Evolutionary conservation across 2,329 filamentous ascomycete species (phyloP), one percentile per base, ranked within the genome.

Genomic region (Cladosporium velox): DNA sequence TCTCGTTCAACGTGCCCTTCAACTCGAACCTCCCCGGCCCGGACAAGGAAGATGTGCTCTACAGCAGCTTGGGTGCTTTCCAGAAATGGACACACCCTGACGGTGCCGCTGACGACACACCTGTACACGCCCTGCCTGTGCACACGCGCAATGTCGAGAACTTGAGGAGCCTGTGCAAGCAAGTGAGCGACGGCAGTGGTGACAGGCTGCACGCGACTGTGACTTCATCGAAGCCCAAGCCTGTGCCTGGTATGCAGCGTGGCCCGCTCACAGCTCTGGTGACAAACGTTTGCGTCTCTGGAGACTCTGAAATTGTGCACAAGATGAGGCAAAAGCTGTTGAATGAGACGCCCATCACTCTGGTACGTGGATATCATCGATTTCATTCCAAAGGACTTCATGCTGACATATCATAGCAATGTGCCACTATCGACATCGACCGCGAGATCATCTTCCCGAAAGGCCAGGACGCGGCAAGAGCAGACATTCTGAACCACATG

Each of bases 1-100:
- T 97, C 78, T 94, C 92, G 70, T 98, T 99, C 88, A 98, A 97
- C 77, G 91, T 99, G 59, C 95, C 95, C 68, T 97, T 98, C 81
- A 90, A 93, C 72, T 96, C 92, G 70, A 94, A 94, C 74, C 88
- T 99, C 68, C 87, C 91, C 69, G 95, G 95, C 38, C 95, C 95
- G 70, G 93, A 98, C 75, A 91, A 91, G 72, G 93, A 97, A 79
- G 93, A 98, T 79, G 92, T 99, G 74, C 87, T 98, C 68, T 94
- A 97, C 81, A 93, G 94, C 70, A 97, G 91, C 70, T 88, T 89
- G 66, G 91, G 92, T 72, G 93, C 94, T 67, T 89, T 96, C 70
- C 87, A 94, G 71, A 89, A 92, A 77, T 99, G 95, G 95, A 95
- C 92, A 60, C 94, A 97, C 79, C 91, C 94, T 69, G 91, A 92